Evolutionary conservation across 148 eudicot genomes (phyloP), one percentile per base, ranked within the genome.

Genomic region (Hydrangea macrophylla): DNA sequence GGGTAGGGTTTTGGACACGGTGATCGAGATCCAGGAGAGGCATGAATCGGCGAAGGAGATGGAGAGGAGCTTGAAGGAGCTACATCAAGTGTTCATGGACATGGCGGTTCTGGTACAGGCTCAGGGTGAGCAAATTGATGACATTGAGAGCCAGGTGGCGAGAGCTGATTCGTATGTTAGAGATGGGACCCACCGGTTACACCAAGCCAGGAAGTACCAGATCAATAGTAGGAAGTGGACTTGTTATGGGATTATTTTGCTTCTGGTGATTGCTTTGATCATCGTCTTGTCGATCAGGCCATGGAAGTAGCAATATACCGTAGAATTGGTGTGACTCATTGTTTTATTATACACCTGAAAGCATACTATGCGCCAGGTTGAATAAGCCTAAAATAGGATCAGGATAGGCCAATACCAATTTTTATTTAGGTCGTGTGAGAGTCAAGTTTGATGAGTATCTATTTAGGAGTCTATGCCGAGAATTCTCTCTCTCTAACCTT

Each of bases 181-280:
- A 9, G 71, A 75, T 4, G 90, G 87, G 30, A 54, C 83, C 3
- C 45, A 59, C 1, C 85, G 81, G 35, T 60, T 83, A 31, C 64
- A 72, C 3, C 60, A 62, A 48, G 87, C 90, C 24, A 78, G 74
- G 51, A 83, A 75, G 62, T 68, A 62, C 39, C 90, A 86, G 58
- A 86, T 74, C 69, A 86, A 79, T 27, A 78, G 85, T 26, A 70
- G 89, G 15, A 86, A 86, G 60, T 86, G 90, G 90, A 76, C 81
- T 26, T 81, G 78, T 68, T 86, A 69, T 32, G 90, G 79, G 44
- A 81, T 81, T 1, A 73, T 76, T 60, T 58, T 84, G 33, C 68
- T 84, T 12, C 73, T 84, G 2, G 48, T 84, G 58, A 77, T 81
- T 27, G 62, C 81, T 27, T 31, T 75, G 61, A 69, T 76, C 26